Conservation (phyloP, 495 filamentous ascomycete genomes). For the Thozetella sp. region DNA sequence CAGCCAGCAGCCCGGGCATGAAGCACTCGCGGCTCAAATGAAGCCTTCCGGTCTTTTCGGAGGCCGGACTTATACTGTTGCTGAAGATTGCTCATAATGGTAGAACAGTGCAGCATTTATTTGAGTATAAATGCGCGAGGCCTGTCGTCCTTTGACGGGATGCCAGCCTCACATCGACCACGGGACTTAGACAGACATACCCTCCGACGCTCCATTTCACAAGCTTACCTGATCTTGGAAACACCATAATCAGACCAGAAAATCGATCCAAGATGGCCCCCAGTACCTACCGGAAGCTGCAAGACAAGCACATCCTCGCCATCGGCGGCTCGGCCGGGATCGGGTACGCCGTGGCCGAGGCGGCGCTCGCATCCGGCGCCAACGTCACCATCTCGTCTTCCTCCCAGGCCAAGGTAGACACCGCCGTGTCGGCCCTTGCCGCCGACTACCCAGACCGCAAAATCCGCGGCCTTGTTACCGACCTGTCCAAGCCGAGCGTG, state of each 20-base stretch:
- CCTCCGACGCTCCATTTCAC: not conserved
- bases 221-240: not conserved
- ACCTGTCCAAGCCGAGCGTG: conserved; percentile 51
- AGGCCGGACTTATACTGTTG: not conserved
- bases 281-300: conserved; percentile 38
- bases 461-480: conserved; percentile 42
- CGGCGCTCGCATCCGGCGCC: conserved; percentile 47
- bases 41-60: not conserved
- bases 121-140: not conserved
- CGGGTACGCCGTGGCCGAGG: conserved; percentile 56
- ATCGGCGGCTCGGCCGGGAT: conserved; percentile 60
- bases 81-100: not conserved
- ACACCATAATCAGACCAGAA: no score
- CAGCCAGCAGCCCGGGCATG: not conserved
- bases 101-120: no score
- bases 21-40: not conserved
- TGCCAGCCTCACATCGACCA: not conserved
- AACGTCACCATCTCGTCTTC: conserved; percentile 58
- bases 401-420: conserved; percentile 33
- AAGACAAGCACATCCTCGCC: conserved; percentile 45
- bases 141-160: not conserved
- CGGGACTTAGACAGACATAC: not conserved
- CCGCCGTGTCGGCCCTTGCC: conserved; percentile 39
- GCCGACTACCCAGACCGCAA: conserved; percentile 28
- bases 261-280: conserved; percentile 10